Evolutionary conservation across 139 green algal species (phyloP).

Genomic region (Closterium sp.): DNA sequence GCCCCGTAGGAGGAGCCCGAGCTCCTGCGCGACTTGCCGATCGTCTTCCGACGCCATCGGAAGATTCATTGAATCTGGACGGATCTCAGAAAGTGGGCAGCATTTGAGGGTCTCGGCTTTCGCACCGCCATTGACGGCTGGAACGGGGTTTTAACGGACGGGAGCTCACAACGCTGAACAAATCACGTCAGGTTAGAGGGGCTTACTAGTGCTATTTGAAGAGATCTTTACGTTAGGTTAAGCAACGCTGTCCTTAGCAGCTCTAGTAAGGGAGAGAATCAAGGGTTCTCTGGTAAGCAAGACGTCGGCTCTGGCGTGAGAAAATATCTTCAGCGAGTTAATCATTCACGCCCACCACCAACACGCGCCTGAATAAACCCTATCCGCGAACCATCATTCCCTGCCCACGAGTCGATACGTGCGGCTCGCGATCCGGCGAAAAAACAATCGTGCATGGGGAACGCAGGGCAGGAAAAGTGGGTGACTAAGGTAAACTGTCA

Average conservation of each 20-base stretch:
- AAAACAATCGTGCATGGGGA: too few species aligned
- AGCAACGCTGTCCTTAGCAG: not conserved
- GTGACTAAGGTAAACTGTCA: too few species aligned
- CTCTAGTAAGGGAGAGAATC: too few species aligned
- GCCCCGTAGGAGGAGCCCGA: not conserved
- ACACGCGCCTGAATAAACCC: not conserved
- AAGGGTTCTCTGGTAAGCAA: not conserved
- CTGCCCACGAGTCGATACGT: too few species aligned
- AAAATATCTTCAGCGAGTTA: not conserved
- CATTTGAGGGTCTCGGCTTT: not conserved
- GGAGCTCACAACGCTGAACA: not conserved
- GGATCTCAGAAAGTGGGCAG: not conserved
- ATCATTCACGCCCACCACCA: not conserved
- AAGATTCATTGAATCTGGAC: not conserved
- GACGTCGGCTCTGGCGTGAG: not conserved
- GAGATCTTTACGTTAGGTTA: not conserved
- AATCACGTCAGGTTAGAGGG: not conserved
- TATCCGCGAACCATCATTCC: not conserved
- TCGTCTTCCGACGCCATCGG: not conserved
- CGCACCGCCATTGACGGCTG: not conserved
- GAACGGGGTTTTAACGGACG: not conserved
- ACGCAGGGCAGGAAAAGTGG: too few species aligned
- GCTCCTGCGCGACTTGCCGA: not conserved
- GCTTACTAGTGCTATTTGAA: too few species aligned
- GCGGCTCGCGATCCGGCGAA: too few species aligned